phyloP scores from a whole-genome alignment of 2,329 filamentous ascomycete species.

The Penicillium paneum region DNA sequence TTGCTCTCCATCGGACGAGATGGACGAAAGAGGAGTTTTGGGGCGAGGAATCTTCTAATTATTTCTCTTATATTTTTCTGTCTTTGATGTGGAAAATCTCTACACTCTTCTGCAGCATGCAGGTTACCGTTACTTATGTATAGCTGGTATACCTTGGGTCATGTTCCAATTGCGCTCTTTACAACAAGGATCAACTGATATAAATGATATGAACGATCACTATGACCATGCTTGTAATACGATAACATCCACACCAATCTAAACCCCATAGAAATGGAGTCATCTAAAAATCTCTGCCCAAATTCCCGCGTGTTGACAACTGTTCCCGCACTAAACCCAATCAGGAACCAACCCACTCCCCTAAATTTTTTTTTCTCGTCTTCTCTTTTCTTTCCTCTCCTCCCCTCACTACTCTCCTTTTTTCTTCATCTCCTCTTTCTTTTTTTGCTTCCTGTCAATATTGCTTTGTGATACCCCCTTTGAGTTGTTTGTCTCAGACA shows the following conservation, averaged over 20 bases:
- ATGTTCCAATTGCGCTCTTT: not conserved
- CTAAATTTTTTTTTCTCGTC: constrained; percentile 22
- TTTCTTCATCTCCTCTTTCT: constrained; percentile 20
- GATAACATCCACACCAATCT: not conserved
- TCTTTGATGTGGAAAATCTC: not conserved
- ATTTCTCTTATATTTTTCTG: not conserved
- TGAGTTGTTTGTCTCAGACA: constrained; percentile 32
- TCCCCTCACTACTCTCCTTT: constrained; percentile 19
- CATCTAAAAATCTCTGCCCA: constrained; percentile 3
- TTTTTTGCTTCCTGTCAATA: constrained; percentile 16
- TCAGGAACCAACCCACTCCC: constrained; percentile 17
- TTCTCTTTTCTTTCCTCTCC: constrained; percentile 12
- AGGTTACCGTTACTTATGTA: no score
- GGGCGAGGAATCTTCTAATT: not conserved
- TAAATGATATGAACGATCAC: not conserved
- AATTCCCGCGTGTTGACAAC: constrained; percentile 9
- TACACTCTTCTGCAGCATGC: not conserved
- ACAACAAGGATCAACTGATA: not conserved
- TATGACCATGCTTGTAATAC: not conserved
- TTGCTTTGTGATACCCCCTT: constrained; percentile 33
- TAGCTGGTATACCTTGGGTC: not conserved
- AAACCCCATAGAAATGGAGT: not conserved
- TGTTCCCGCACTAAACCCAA: constrained; percentile 17
- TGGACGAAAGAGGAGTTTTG: not conserved
- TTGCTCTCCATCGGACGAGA: not conserved